Conservation (phyloP, 495 filamentous ascomycete genomes). For the Lasiosphaeria ovina region DNA sequence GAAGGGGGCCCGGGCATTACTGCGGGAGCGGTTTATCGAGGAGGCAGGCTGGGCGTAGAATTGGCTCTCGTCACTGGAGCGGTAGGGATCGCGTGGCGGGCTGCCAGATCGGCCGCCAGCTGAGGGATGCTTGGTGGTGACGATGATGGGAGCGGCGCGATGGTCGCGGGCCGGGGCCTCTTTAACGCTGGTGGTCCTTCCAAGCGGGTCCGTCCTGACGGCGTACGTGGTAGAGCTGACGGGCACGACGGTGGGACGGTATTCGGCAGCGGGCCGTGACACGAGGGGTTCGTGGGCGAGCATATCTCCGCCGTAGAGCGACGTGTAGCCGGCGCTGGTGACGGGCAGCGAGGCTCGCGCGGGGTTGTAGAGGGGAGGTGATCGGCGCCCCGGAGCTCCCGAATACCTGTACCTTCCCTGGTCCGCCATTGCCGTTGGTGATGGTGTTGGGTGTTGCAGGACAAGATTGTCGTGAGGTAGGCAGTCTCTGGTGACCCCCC, state of each 20-base stretch:
- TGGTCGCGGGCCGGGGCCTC: constrained; percentile 35
- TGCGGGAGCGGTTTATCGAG: constrained; percentile 41
- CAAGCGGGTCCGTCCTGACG: constrained; percentile 44
- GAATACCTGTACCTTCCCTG: constrained; percentile 34
- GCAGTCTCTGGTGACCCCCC: not conserved
- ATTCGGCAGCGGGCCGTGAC: constrained; percentile 28
- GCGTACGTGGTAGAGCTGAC: constrained; percentile 47
- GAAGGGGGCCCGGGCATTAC: constrained; percentile 23
- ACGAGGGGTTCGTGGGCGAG: constrained; percentile 37
- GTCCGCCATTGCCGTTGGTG: constrained; percentile 38
- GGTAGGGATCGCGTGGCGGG: constrained; percentile 48
- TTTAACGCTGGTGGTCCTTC: constrained; percentile 40
- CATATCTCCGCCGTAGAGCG: constrained; percentile 43
- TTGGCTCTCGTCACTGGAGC: constrained; percentile 46
- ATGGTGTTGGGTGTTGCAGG: not conserved
- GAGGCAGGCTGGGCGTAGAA: constrained; percentile 53
- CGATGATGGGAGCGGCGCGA: constrained; percentile 44
- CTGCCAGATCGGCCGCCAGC: constrained; percentile 36
- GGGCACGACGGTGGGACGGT: constrained; percentile 29
- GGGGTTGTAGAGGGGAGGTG: constrained; percentile 45
- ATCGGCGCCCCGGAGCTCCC: constrained; percentile 38
- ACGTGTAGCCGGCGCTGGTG: constrained; percentile 38
- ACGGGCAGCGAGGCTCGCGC: constrained; percentile 48
- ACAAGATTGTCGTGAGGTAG: not conserved
- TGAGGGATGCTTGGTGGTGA: constrained; percentile 41